phyloP scores from a whole-genome alignment of 495 filamentous ascomycete genomes.

The Lasiosphaeria hispida region DNA sequence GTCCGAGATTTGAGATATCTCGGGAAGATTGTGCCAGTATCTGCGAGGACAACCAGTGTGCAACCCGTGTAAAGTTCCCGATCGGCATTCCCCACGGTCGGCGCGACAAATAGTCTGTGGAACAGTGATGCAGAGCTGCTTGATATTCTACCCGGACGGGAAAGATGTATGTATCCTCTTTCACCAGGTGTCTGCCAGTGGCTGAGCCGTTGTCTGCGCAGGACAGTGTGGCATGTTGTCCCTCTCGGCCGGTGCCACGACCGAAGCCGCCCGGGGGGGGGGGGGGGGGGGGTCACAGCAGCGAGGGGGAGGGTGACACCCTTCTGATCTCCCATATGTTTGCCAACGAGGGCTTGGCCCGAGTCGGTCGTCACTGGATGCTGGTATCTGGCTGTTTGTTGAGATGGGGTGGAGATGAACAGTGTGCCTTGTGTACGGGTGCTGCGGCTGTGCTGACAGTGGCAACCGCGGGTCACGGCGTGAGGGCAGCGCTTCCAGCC shows the following conservation, averaged over 20 bases:
- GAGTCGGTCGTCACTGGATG: no score
- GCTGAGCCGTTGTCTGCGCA: neutral
- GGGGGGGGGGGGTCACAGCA: no score
- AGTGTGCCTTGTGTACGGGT: no score
- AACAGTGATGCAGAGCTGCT: neutral
- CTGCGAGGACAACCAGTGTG: neutral
- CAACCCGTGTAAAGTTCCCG: neutral
- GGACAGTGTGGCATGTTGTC: no score
- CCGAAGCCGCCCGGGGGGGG: no score
- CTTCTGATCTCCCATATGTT: no score
- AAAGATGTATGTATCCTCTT: neutral
- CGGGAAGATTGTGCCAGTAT: neutral
- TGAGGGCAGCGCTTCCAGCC: neutral
- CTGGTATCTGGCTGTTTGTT: no score
- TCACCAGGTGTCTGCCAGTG: neutral
- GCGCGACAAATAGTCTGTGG: neutral
- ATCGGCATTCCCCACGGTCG: neutral
- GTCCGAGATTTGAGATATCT: no score
- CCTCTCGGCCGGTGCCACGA: no score
- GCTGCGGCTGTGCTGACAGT: neutral
- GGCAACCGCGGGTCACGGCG: neutral
- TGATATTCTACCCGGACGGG: slow-evolving; percentile 9
- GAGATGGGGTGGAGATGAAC: no score
- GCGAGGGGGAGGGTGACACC: no score
- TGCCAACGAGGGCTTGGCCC: no score